These are phyloP conservation scores for Macrolepiota fuliginosa DNA, from an alignment of 768 basidiomycete species.

Conservation along the genomic window DNA sequence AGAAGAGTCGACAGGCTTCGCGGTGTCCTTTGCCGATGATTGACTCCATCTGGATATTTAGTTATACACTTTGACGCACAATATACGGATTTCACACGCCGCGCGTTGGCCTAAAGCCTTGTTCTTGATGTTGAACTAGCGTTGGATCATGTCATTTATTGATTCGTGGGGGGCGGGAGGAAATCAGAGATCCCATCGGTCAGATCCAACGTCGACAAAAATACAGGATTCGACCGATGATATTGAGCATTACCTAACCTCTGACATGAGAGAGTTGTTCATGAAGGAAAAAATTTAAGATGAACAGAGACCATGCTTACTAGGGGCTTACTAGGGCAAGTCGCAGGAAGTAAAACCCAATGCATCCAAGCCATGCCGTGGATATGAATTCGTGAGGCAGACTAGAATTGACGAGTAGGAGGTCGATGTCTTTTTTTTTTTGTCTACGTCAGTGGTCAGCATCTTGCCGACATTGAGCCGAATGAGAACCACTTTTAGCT, in stretches of 20 bases:
- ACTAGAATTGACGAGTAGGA: neutral
- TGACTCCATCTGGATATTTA: neutral
- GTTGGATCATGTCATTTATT: neutral
- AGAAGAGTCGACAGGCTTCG: constrained; percentile 4
- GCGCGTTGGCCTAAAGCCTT: neutral
- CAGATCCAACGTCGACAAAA: neutral
- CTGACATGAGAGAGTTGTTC: neutral
- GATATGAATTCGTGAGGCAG: neutral
- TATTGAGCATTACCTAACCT: constrained; percentile 1
- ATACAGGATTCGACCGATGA: neutral
- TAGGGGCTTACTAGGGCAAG: constrained; percentile 1
- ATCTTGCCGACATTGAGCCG: neutral
- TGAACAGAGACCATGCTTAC: constrained; percentile 1
- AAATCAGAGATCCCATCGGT: neutral
- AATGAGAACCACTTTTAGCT: too few species aligned
- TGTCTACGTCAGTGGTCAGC: neutral
- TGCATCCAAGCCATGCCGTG: neutral
- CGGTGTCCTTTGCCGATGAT: neutral
- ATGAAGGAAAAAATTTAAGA: constrained; percentile 8
- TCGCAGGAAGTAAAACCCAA: neutral
- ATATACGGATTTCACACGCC: neutral
- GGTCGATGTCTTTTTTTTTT: neutral
- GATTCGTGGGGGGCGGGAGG: constrained; percentile 3
- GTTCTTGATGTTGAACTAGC: neutral
- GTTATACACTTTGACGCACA: neutral